Evolutionary conservation across 1,284 basidiomycete genomes (phyloP), one percentile per base, ranked within the genome.

Genomic region (Uromyces viciae-fabae): DNA sequence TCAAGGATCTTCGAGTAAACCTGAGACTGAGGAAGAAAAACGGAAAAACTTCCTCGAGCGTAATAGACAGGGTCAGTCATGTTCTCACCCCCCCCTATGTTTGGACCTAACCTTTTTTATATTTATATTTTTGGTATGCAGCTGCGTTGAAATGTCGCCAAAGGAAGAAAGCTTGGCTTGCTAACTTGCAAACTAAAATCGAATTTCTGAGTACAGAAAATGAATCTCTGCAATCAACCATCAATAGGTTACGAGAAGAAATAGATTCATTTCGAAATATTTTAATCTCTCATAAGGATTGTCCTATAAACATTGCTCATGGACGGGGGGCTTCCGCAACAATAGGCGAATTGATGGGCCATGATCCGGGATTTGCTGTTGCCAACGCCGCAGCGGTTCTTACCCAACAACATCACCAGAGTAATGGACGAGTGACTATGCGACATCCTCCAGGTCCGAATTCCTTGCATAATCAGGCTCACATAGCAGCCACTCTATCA

Each of bases 111-210:
- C 75, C 49, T 64, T 38, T 68, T 33, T 56, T 75, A 22, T 14
- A 31, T 7, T 31, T 62, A n/a, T 25, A n/a, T 73, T 42, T 8
- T 46, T 49, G 40, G 5, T 69, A 25, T 78, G 17, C 46, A 96
- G 96, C 96, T 81, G 96, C 96, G 3, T 90, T 98, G 85, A 99
- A 99, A 88, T 99, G 97, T 87, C 93, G 96, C 54, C 96, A 99
- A 86, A 91, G 96, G 79, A 99, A 99, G 87, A 99, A 99, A 87
- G 94, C 94, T 7, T 99, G 97, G 96, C 90, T 98, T 36, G 89
- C 91, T 33, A 92, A 94, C 83, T 88, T 99, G 25, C 96, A 99
- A 87, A 91, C 92, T 75, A 96, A 96, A 85, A 94, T 95, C 85
- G 95, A 98, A 86, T 93, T 90, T 83, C 89, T 98, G 40, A 89